phyloP scores from a whole-genome alignment of 345 rosid genomes.

The Lepidium didymum region DNA sequence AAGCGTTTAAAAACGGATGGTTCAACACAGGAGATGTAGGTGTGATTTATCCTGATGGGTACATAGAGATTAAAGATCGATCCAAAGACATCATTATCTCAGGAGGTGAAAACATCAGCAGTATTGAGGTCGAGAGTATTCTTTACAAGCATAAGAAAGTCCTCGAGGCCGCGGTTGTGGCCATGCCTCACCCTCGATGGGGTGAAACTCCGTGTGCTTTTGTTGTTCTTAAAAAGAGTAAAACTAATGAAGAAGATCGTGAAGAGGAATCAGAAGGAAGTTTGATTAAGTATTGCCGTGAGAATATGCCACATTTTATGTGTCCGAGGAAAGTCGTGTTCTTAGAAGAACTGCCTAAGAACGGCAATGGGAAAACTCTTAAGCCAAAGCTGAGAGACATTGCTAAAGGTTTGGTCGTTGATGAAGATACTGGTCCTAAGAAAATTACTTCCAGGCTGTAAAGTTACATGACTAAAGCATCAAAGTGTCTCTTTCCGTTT shows the following conservation, averaged over 20 bases:
- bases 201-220: slow-evolving; percentile 62
- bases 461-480: not conserved
- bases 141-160: slow-evolving; percentile 41
- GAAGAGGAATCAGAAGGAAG: slow-evolving; percentile 27
- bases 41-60: slow-evolving; percentile 40
- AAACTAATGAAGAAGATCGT: slow-evolving; percentile 14
- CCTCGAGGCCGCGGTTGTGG: slow-evolving; percentile 51
- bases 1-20: slow-evolving; percentile 56
- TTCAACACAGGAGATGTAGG: slow-evolving; percentile 56
- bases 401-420: slow-evolving; percentile 28
- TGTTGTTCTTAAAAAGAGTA: slow-evolving; percentile 20
- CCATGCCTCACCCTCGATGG: slow-evolving; percentile 52
- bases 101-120: slow-evolving; percentile 66
- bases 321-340: slow-evolving; percentile 48
- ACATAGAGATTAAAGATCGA: slow-evolving; percentile 55
- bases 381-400: slow-evolving; percentile 37
- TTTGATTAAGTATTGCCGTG: slow-evolving; percentile 36
- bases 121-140: slow-evolving; percentile 44
- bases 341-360: slow-evolving; percentile 41
- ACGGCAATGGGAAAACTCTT: slow-evolving; percentile 46
- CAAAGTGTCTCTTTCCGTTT: no score
- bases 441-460: not conserved
- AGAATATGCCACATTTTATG: slow-evolving; percentile 44
- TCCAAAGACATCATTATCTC: slow-evolving; percentile 56
- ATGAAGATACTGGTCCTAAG: not conserved